A percentile compares a stretch with the other conserved stretches of the same genome.
phyloP scores from a whole-genome alignment of 169 alveolate genomes.

The Babesia bigemina region DNA sequence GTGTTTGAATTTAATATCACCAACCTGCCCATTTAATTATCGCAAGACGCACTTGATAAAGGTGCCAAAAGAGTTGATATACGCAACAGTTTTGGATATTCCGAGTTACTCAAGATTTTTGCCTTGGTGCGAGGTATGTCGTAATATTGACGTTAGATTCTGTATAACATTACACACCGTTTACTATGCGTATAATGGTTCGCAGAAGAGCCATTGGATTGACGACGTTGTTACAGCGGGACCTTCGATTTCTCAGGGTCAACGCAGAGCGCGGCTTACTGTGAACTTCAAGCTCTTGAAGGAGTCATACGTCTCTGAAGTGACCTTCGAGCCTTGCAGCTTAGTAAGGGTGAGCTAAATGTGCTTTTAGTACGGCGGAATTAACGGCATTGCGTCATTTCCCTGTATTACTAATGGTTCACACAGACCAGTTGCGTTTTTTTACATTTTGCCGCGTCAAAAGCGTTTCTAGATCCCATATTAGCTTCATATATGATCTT shows the following conservation, averaged over 20 bases:
- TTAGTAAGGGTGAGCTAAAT: constrained; percentile 22
- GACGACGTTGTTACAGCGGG: not conserved
- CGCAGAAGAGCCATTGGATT: constrained; percentile 53
- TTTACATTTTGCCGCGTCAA: no score
- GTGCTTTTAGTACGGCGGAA: no score
- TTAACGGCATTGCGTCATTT: no score
- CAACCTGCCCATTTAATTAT: constrained; percentile 10
- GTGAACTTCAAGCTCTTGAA: constrained; percentile 37
- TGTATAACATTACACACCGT: not conserved
- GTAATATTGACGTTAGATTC: no score
- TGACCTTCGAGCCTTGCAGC: constrained; percentile 20
- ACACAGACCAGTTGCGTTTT: no score
- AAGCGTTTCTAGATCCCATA: no score
- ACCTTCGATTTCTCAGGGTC: not conserved
- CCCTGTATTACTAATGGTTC: no score
- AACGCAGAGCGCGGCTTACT: constrained; percentile 36
- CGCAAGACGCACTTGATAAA: constrained; percentile 20
- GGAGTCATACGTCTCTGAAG: constrained; percentile 59
- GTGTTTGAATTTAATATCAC: constrained; percentile 14
- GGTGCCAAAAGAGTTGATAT: constrained; percentile 27
- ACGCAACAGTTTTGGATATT: constrained; percentile 47
- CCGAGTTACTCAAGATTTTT: constrained; percentile 54
- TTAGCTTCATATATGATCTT: no score
- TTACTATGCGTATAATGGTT: not conserved
- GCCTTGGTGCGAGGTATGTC: constrained; percentile 63